Base-by-base conservation (phyloP, 2,329 filamentous ascomycete species). In the Xylaria sp. region DNA sequence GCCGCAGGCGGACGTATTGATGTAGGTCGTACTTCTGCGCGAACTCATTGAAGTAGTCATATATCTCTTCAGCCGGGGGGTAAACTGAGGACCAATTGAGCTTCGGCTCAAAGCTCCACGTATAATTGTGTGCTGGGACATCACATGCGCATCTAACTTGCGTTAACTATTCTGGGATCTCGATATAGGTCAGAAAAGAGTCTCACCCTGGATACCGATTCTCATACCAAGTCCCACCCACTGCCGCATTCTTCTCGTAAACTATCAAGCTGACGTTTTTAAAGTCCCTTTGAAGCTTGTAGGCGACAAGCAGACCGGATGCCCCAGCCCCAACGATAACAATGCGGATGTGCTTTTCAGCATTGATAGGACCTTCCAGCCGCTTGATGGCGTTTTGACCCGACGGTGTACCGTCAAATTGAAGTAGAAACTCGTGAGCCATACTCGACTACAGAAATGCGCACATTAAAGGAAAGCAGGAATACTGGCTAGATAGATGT, bases 161-260 rank as follows among this genome's bases (percentile, higher is more conserved):
- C 3, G 13, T 66, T 15, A 63, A 10, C 39, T n/a, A 46, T 32
- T n/a, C 5, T 28, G 4, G 51, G 44, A 9, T 15, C 32, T 28
- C 28, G 51, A 48, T 60, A 10, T 25, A 34, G 3, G 18, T 48
- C 34, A 63, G 7, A n/a, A 46, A 2, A 55, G 32, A 18, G 52
- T 10, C 75, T 13, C 74, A 82, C 74, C 81, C 82, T 6, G 81
- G 81, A 65, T 83, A 83, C 64, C 78, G 78, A 74, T 87, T 87
- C 74, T 87, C 85, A 51, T 77, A 84, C 85, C 85, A 87, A 2
- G 85, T 87, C 5, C 85, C 85, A 1, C 80, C 79, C 0, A 86
- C 76, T 51, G 82, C 81, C 1, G 77, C 63, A 68, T 86, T 86
- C 75, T 86, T 86, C 72, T 87, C 85, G 68, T 84, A 86, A 3